phyloP scores from a whole-genome alignment of 768 basidiomycete genomes.

The Rhizopogon salebrosus region DNA sequence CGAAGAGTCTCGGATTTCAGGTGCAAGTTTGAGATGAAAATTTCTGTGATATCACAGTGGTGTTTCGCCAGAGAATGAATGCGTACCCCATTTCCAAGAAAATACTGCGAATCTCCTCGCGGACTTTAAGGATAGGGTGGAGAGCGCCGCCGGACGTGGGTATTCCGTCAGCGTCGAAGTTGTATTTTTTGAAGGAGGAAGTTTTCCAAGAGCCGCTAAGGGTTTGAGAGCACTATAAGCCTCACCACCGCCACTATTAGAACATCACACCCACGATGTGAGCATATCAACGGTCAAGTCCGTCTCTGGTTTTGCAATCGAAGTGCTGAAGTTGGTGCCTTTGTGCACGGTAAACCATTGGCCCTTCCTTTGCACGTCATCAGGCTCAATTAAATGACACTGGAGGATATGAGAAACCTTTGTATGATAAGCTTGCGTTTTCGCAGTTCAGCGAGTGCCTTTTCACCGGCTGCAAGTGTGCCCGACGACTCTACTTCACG shows the following conservation, averaged over 20 bases:
- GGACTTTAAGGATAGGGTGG: constrained; percentile 94
- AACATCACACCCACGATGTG: constrained; percentile 57
- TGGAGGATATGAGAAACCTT: constrained; percentile 42
- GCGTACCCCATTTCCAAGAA: constrained; percentile 98
- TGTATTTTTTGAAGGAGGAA: constrained; percentile 94
- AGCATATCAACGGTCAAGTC: constrained; percentile 97
- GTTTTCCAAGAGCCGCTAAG: constrained; percentile 90
- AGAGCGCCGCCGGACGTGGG: constrained; percentile 88
- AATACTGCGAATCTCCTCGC: constrained; percentile 95
- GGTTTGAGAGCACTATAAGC: not conserved
- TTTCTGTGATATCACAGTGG: not conserved
- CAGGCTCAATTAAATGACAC: constrained; percentile 1
- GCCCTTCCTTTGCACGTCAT: constrained; percentile 60
- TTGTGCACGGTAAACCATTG: constrained; percentile 92
- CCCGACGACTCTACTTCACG: constrained; percentile 70
- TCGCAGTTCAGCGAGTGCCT: constrained; percentile 76
- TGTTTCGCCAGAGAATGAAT: not conserved
- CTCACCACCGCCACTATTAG: not conserved
- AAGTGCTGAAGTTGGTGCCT: constrained; percentile 84
- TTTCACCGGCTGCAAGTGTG: constrained; percentile 70
- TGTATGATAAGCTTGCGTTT: constrained; percentile 88
- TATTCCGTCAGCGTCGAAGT: constrained; percentile 94
- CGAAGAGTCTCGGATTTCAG: not conserved
- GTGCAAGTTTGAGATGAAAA: not conserved
- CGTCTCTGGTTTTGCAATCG: constrained; percentile 89